phyloP scores from a whole-genome alignment of 257 asterid species.

The Scutellaria baicalensis region DNA sequence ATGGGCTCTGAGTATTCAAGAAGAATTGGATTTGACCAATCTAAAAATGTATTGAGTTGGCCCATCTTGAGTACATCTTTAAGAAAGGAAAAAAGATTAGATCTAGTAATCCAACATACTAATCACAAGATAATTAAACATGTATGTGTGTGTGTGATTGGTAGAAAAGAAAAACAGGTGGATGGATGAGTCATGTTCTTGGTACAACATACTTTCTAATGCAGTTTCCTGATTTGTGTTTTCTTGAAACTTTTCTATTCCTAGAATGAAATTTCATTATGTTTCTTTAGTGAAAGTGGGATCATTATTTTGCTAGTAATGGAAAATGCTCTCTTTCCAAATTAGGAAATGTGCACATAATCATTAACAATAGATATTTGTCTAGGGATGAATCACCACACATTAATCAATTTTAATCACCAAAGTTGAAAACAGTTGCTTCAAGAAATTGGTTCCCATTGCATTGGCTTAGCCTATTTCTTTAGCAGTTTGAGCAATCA shows the following conservation, averaged over 20 bases:
- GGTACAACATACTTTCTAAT: background rate
- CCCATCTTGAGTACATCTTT: too few species aligned
- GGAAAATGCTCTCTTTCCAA: background rate
- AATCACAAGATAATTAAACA: background rate
- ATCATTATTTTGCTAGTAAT: background rate
- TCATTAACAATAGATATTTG: conserved; percentile 1
- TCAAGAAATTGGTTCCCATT: conserved; percentile 39
- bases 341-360: conserved; percentile 6
- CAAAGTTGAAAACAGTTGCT: conserved; percentile 40
- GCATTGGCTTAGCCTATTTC: conserved; percentile 9
- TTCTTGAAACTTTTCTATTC: conserved; percentile 15
- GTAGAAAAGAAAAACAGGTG: background rate
- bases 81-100: too few species aligned
- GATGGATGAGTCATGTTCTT: background rate
- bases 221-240: background rate
- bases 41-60: too few species aligned
- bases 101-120: too few species aligned
- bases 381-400: conserved; percentile 14
- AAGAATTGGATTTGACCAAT: too few species aligned
- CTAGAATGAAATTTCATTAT: background rate
- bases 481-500: conserved; percentile 23
- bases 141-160: background rate
- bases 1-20: too few species aligned
- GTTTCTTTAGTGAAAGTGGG: background rate
- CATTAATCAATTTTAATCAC: conserved; percentile 21